A percentile compares a stretch with the other conserved stretches of the same genome.
phyloP scores from a whole-genome alignment of 768 basidiomycete genomes.

The Pulveroboletus frians region DNA sequence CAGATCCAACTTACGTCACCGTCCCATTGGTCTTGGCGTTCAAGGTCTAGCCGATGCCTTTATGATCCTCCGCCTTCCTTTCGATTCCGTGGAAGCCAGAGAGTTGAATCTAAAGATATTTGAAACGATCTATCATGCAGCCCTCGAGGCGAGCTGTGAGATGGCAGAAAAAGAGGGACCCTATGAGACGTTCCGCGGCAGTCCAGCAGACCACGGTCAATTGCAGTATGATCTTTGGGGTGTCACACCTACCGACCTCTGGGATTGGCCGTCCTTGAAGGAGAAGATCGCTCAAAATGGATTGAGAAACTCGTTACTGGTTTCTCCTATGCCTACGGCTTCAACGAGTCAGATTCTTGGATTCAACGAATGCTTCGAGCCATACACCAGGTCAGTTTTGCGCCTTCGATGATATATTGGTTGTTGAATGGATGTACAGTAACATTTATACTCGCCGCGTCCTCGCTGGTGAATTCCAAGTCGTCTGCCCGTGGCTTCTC shows the following conservation, averaged over 20 bases:
- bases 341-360: slow-evolving; percentile 98
- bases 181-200: slow-evolving; percentile 87
- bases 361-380: slow-evolving; percentile 98
- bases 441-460: slow-evolving; percentile 99
- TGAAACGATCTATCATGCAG: slow-evolving; percentile 97
- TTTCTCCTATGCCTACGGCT: slow-evolving; percentile 99
- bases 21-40: slow-evolving; percentile 95
- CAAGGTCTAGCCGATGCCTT: slow-evolving; percentile 98
- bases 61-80: slow-evolving; percentile 95
- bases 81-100: slow-evolving; percentile 84
- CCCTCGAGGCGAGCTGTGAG: slow-evolving; percentile 86
- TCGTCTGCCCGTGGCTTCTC: slow-evolving; percentile 99
- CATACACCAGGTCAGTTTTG: slow-evolving; percentile 79
- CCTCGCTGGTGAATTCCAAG: slow-evolving; percentile 98
- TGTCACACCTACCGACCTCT: slow-evolving; percentile 80
- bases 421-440: slow-evolving; percentile 37
- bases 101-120: slow-evolving; percentile 93
- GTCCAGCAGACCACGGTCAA: slow-evolving; percentile 82
- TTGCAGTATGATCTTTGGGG: slow-evolving; percentile 97
- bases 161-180: slow-evolving; percentile 73
- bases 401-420: not conserved
- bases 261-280: slow-evolving; percentile 92
- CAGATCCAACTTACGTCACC: slow-evolving; percentile 92
- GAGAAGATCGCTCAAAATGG: slow-evolving; percentile 78
- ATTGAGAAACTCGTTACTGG: slow-evolving; percentile 82